Evolutionary conservation across 2,329 filamentous ascomycete genomes (phyloP), one percentile per base, ranked within the genome.

Genomic region (Xylariaceae sp.): DNA sequence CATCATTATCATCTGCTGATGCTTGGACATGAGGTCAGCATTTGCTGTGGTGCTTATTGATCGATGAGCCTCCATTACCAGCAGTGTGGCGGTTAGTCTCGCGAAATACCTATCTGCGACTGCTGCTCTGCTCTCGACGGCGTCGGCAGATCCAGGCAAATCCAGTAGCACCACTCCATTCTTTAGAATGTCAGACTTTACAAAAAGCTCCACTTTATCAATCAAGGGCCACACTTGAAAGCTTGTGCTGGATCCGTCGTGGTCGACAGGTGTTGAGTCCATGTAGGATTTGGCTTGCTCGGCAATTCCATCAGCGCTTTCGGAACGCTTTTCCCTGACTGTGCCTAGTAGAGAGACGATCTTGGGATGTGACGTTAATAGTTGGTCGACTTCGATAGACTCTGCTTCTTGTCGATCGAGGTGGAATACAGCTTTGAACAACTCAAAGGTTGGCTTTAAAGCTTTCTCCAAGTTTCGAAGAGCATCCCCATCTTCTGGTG

Each of bases 111-210:
- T 44, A 2, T 47, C 14, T 0, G 64, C 60, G 0, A 67, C 41
- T 0, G 47, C 37, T 0, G 55, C 55, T 2, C 66, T 61, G 17
- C 61, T 62, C 2, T 49, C 44, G 0, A 54, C 48, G 0, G 48
- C 45, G 16, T 81, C 77, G 0, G 72, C 71, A 0, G 76, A 65
- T 6, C 77, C 77, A 0, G 77, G 77, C 0, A 80, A 63, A 48
- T 80, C 75, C 1, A 79, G 75, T 4, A 80, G 62, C 0, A 72
- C 69, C 2, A 75, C 67, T 0, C 76, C 75, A 3, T 72, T 69
- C 1, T 66, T 67, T 1, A 80, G 57, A 1, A 75, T 67, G 1
- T 67, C 55, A 0, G 73, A 64, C 40, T 69, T 74, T 8, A 67
- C 64, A 40, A 68, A 77, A 2, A 79, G 64, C 2, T 61, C 56